Conservation (phyloP, 768 basidiomycete species). For the Naganishia friedmannii region DNA sequence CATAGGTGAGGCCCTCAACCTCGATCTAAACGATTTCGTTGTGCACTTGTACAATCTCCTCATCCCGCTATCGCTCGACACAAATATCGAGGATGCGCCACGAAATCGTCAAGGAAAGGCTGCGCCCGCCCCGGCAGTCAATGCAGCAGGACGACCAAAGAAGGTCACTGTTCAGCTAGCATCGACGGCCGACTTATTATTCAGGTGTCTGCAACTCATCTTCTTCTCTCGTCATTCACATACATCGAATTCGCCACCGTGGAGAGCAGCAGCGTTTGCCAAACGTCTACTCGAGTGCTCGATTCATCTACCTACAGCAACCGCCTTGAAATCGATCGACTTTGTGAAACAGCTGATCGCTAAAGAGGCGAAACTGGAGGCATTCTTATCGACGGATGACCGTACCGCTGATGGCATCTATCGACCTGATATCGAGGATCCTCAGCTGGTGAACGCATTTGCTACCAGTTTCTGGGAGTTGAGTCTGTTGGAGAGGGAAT, state of each 20-base stretch:
- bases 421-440: conserved; percentile 80
- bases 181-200: conserved; percentile 63
- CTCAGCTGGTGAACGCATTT: conserved; percentile 59
- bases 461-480: conserved; percentile 85
- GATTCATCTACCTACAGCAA: conserved; percentile 72
- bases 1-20: conserved; percentile 90
- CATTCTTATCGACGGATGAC: conserved; percentile 81
- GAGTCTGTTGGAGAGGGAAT: conserved; percentile 58
- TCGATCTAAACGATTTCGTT: conserved; percentile 88
- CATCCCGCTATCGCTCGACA: conserved; percentile 66
- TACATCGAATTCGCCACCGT: conserved; percentile 59
- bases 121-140: conserved; percentile 31
- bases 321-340: conserved; percentile 66
- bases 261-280: conserved; percentile 83
- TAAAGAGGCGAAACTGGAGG: conserved; percentile 76
- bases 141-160: conserved; percentile 26
- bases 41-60: conserved; percentile 78
- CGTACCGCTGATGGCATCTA: conserved; percentile 79
- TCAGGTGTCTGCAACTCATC: conserved; percentile 75
- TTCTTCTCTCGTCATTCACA: conserved; percentile 71
- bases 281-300: conserved; percentile 83
- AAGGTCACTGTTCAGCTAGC: conserved; percentile 39
- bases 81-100: conserved; percentile 63
- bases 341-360: conserved; percentile 71
- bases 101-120: conserved; percentile 36